Base-by-base conservation (phyloP, 2,329 filamentous ascomycete genomes). In the Diaporthe ampelina region DNA sequence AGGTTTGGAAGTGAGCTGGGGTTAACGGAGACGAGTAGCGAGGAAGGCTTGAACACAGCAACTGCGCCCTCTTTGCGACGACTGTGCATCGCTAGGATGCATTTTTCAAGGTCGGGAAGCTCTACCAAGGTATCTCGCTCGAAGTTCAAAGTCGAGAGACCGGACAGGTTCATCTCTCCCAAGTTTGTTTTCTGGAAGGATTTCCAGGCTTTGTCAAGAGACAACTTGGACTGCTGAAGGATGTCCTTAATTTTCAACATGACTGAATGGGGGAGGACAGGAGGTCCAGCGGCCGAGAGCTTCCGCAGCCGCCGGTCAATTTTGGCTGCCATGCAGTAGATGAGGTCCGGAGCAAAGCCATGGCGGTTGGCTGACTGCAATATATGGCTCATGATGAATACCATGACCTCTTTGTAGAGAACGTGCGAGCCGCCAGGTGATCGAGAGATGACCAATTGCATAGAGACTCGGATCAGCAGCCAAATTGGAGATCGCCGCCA, bases 401-500 rank as follows among this genome's bases (percentile, higher is more conserved):
- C 59, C 85, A 91, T 88, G 76, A 88, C 87, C 0, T 78, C 74
- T 73, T 91, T 91, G 80, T 90, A 91, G 0, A 80, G 70, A 5
- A 15, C 11, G 3, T 76, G 29, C 0, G 40, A 29, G 15, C 29
- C 32, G 10, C 59, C 15, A 17, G 37, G 9, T 15, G 72, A 54
- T 10, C 77, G 57, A 13, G 71, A 58, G n/a, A 80, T 73, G 15
- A 76, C 52, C 3, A 84, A 76, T 69, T 91, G 88, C 3, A 90
- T 75, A 0, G 83, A 79, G 0, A 90, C 88, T 0, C 90, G 87
- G 3, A 91, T 72, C 0, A 91, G 81, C 0, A 92, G 81, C 89
- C 89, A 92, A 0, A 88, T 74, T 0, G 89, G 82, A 17, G 89
- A 91, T 58, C 87, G 80, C 15, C 85, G 81, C 89, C 89, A 91